Base-by-base conservation (phyloP, 176 grass and related monocot species). In the Carex myosuroides region DNA sequence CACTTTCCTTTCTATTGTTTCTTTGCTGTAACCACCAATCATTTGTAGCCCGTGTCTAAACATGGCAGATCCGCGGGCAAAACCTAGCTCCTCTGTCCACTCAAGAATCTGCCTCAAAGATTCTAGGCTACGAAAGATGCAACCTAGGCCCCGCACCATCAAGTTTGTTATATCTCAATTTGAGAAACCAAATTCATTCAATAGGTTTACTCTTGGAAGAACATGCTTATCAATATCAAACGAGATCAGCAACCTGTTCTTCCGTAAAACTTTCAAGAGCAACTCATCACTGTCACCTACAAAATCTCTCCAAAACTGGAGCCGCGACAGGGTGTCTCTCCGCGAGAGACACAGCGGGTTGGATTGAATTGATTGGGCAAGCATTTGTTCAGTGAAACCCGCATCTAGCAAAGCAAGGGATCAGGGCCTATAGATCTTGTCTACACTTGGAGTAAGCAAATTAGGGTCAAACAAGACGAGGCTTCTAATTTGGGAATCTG, bases 261-360 rank as follows among this genome's bases (percentile, higher is more conserved):
- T 58, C 22, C 32, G 26, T 8, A 80, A 9, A 32, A 80, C 20
- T 10, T 80, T 80, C 55, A 80, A 60, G 1, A 91, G 44, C 53
- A 59, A 4, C 54, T 80, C 29, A 2, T 80, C 77, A n/a, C 52
- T 80, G 13, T n/a, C 39, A 18, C 26, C 52, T 9, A 80, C 22
- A 80, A 80, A 60, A 4, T 58, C 35, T 37, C 29, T 80, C 77
- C 77, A 80, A 35, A 80, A 80, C 26, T 60, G 55, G 26, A 80
- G 77, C n/a, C n/a, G n/a, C n/a, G n/a, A n/a, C n/a, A n/a, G n/a
- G n/a, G n/a, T n/a, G n/a, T n/a, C n/a, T n/a, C n/a, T n/a, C 10
- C 16, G 18, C 5, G 2, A 1, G n/a, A 80, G 24, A 13, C 26
- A 16, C 10, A 13, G 32, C 9, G 77, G 77, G 13, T 61, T 41